Evolutionary conservation across 2,329 filamentous ascomycete genomes (phyloP).

Genomic region (Colletotrichum endophyticum): DNA sequence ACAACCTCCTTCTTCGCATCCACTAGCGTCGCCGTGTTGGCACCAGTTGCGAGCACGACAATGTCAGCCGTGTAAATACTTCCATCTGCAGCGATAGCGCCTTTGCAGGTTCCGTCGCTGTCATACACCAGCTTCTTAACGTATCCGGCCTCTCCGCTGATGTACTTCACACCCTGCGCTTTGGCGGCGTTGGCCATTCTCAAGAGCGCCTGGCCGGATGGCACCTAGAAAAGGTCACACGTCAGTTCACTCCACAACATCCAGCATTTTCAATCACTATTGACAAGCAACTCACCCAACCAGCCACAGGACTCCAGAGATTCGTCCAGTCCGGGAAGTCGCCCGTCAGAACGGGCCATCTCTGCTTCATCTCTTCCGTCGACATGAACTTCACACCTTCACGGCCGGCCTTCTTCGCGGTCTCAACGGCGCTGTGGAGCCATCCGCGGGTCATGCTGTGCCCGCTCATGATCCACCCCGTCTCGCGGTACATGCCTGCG

Average conservation of each 20-base stretch:
- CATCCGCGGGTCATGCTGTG: conserved; percentile 30
- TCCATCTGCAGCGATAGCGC: conserved; percentile 55
- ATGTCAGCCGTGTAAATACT: conserved; percentile 58
- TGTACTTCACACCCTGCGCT: conserved; percentile 29
- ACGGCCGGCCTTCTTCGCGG: conserved; percentile 26
- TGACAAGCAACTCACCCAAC: conserved; percentile 29
- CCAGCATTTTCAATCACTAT: fast-evolving
- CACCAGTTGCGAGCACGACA: conserved; percentile 69
- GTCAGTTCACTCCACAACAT: neutral
- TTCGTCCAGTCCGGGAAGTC: conserved; percentile 33
- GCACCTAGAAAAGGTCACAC: conserved; percentile 8
- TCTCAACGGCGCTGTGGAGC: conserved; percentile 29
- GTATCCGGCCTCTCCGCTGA: conserved; percentile 27
- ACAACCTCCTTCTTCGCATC: conserved; percentile 66
- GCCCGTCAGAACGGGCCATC: conserved; percentile 31
- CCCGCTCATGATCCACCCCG: conserved; percentile 30
- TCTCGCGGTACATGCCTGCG: conserved; percentile 30
- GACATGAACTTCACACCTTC: conserved; percentile 30
- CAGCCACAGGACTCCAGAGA: conserved; percentile 28
- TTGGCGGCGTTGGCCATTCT: conserved; percentile 34
- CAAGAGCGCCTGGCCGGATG: conserved; percentile 29
- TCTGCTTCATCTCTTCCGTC: conserved; percentile 26
- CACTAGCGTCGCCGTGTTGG: conserved; percentile 68
- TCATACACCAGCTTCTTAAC: conserved; percentile 28
- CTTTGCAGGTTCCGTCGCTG: conserved; percentile 33